A percentile compares a stretch with the other conserved stretches of the same genome.
phyloP scores from a whole-genome alignment of 2,329 filamentous ascomycete genomes.

The Diaporthe sp. region DNA sequence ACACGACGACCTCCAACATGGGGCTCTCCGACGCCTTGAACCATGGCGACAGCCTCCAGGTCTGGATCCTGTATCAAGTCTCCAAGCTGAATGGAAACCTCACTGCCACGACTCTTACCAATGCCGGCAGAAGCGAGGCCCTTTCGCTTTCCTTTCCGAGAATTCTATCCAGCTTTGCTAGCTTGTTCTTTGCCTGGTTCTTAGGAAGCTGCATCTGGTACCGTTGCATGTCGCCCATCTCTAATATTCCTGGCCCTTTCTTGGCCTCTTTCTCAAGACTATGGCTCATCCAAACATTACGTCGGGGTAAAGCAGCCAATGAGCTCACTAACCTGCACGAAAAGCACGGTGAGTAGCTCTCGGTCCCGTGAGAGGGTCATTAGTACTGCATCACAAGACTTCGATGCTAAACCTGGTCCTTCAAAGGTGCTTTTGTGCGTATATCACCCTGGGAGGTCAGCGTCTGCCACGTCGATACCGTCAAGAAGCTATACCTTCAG shows the following conservation, averaged over 20 bases:
- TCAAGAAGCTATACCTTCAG: slow-evolving; percentile 12
- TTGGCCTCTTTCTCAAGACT: slow-evolving; percentile 9
- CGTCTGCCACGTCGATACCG: background rate
- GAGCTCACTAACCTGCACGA: background rate
- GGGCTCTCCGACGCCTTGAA: background rate
- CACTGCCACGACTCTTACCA: background rate
- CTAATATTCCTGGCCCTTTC: slow-evolving; percentile 6
- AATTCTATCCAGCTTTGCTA: background rate
- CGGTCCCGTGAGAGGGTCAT: background rate
- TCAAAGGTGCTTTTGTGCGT: slow-evolving; percentile 6
- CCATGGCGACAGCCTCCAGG: background rate
- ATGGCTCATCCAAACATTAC: background rate
- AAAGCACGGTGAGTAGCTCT: slow-evolving; percentile 14
- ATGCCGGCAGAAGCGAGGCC: background rate
- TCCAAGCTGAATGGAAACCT: slow-evolving; percentile 1
- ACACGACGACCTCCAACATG: background rate
- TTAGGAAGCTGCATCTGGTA: slow-evolving; percentile 16
- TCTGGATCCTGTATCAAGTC: background rate
- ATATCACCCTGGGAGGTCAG: slow-evolving; percentile 25
- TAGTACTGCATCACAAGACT: background rate
- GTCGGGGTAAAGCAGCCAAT: background rate
- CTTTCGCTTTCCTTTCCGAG: background rate
- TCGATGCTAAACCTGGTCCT: background rate
- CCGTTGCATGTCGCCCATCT: slow-evolving; percentile 10
- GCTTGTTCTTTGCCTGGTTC: slow-evolving; percentile 1